Percentiles rank a stretch among this genome's conserved stretches.
Evolutionary conservation across 2,329 filamentous ascomycete genomes (phyloP).

Genomic region (Aspergillus sp.): DNA sequence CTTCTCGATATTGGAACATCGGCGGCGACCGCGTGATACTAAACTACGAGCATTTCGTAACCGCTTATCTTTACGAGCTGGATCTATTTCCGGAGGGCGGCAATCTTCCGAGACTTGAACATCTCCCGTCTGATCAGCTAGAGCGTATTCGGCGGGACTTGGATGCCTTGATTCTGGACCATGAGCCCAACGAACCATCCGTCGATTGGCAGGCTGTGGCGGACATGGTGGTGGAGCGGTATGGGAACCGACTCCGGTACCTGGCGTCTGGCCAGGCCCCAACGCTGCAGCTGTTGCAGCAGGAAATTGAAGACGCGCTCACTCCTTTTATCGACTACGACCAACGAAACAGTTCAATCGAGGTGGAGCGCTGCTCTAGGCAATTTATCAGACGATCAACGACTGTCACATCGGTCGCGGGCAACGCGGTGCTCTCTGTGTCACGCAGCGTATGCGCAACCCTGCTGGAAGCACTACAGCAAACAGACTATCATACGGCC

Average conservation of each 20-base stretch:
- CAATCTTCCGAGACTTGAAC: slow-evolving; percentile 47
- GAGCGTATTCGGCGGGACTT: slow-evolving; percentile 51
- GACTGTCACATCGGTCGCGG: slow-evolving; percentile 27
- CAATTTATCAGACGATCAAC: slow-evolving; percentile 38
- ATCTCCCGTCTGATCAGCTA: slow-evolving; percentile 38
- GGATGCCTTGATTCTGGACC: slow-evolving; percentile 43
- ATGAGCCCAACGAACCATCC: slow-evolving; percentile 30
- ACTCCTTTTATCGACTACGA: slow-evolving; percentile 42
- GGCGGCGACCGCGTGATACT: slow-evolving; percentile 48
- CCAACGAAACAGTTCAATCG: slow-evolving; percentile 30
- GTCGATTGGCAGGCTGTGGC: slow-evolving; percentile 70
- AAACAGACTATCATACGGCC: slow-evolving; percentile 29
- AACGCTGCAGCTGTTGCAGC: slow-evolving; percentile 29
- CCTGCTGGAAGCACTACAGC: slow-evolving; percentile 30
- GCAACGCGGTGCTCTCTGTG: slow-evolving; percentile 35
- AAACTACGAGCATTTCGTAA: slow-evolving; percentile 56
- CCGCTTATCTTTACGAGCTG: slow-evolving; percentile 50
- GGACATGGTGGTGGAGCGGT: slow-evolving; percentile 69
- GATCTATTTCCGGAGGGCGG: slow-evolving; percentile 43
- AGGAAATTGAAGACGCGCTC: slow-evolving; percentile 35
- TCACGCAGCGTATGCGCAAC: slow-evolving; percentile 39
- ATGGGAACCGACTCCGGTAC: slow-evolving; percentile 58
- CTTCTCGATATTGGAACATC: slow-evolving; percentile 37
- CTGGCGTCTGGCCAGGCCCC: slow-evolving; percentile 34
- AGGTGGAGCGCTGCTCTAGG: slow-evolving; percentile 37